These are phyloP conservation scores for Fusarium falciforme DNA, from an alignment of 2,329 filamentous ascomycete genomes.

Conservation along the genomic window DNA sequence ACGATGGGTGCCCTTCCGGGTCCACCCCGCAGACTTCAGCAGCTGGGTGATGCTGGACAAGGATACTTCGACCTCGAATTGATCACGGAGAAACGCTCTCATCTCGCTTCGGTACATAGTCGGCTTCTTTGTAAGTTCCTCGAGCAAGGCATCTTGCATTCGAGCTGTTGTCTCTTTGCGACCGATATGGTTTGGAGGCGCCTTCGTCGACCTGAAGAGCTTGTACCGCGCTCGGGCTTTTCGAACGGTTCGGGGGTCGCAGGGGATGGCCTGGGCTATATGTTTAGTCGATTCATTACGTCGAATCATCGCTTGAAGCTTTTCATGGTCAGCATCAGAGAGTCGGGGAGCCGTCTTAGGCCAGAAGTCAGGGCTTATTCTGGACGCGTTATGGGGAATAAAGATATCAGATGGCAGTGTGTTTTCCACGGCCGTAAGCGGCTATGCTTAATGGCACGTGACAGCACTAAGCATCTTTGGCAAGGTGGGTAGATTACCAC, in stretches of 20 bases:
- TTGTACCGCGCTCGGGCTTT: not conserved
- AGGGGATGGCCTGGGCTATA: constrained; percentile 13
- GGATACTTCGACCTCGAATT: constrained; percentile 6
- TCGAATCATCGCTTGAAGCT: constrained; percentile 15
- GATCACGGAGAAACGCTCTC: constrained; percentile 3
- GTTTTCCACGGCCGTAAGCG: constrained; percentile 5
- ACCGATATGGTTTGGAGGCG: constrained; percentile 10
- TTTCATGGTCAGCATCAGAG: constrained; percentile 16
- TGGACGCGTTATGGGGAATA: constrained; percentile 2
- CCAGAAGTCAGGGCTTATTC: constrained; percentile 10
- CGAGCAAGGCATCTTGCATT: constrained; percentile 10
- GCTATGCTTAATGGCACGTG: not conserved
- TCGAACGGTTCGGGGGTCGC: constrained; percentile 5
- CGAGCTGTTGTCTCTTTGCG: constrained; percentile 1
- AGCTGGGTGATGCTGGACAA: constrained; percentile 37
- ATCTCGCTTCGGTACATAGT: constrained; percentile 16
- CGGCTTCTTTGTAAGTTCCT: not conserved
- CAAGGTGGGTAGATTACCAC: not conserved
- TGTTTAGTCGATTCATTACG: constrained; percentile 1
- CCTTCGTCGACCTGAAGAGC: constrained; percentile 15
- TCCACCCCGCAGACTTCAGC: constrained; percentile 39
- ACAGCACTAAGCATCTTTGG: not conserved
- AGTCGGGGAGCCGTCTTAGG: constrained; percentile 5
- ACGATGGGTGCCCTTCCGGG: constrained; percentile 45
- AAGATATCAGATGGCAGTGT: not conserved